These are phyloP conservation scores for Rhizophagus clarus DNA, from an alignment of 192 early-diverging fungal genomes.

Conservation along the genomic window DNA sequence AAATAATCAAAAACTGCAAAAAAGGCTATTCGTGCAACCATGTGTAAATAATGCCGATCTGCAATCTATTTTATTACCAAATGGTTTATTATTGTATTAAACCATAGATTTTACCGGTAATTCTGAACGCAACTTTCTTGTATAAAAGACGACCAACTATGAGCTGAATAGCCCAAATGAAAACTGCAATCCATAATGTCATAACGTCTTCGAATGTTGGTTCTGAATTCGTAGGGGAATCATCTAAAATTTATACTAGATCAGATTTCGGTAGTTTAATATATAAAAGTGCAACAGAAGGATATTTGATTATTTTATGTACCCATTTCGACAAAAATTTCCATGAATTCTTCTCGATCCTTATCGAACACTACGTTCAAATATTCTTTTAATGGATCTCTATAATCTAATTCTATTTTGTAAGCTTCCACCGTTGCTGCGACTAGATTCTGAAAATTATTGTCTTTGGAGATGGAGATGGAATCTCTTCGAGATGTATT, in stretches of 20 bases:
- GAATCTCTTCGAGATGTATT: background rate
- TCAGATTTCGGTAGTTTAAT: background rate
- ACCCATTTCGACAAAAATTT: constrained; percentile 17
- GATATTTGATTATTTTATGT: background rate
- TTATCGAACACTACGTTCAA: constrained; percentile 7
- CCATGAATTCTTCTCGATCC: constrained; percentile 16
- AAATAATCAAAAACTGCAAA: too few species aligned
- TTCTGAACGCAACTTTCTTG: background rate
- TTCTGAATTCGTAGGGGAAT: background rate
- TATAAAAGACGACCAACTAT: background rate
- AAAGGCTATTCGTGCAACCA: too few species aligned
- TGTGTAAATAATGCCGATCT: too few species aligned
- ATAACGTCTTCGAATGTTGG: constrained; percentile 29
- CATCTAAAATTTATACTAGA: background rate
- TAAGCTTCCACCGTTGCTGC: background rate
- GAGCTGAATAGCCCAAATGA: constrained; percentile 15
- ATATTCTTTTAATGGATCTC: constrained; percentile 30
- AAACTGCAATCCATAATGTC: constrained; percentile 18
- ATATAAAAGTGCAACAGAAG: background rate
- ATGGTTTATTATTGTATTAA: background rate
- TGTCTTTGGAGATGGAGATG: background rate
- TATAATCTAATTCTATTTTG: constrained; percentile 23
- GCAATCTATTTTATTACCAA: too few species aligned
- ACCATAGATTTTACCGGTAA: constrained; percentile 6
- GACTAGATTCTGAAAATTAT: background rate